Base-by-base conservation (phyloP, 441 rosid species). In the Gossypium davidsonii region DNA sequence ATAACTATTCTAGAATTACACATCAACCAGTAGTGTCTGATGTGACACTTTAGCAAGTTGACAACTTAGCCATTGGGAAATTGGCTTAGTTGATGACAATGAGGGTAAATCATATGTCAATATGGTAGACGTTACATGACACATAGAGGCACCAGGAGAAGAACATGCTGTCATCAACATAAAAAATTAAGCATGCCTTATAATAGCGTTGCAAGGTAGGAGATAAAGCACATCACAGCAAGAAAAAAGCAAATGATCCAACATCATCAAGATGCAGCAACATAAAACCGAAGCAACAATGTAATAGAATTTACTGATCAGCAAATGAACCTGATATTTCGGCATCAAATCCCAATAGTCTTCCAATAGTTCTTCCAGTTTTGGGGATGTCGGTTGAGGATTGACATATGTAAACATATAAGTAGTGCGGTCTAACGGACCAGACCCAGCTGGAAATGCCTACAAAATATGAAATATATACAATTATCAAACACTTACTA, bases 371-470 rank as follows among this genome's bases (percentile, higher is more conserved):
- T 91, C 96, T 84, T 94, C 99, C 73, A 94, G 72, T 79, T 85
- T 81, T 3, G 98, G 99, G 26, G 90, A 88, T 68, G 83, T 80
- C 14, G 93, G 86, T 84, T 89, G 93, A 61, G 99, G 98, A 81
- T 84, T 85, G 70, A 94, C 86, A 74, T 94, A 92, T 48, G 99
- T 89, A 86, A 94, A 92, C 99, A 94, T 92, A 78, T 94, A 94
- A 21, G 93, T 89, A 23, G 99, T 94, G 34, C 97, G 94, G 83
- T 94, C 98, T 46, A 78, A 31, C 42, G 93, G 93, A 64, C 94
- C 97, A 69, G 99, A 92, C 42, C 99, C 97, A 71, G 98, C 90
- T 6, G 99, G 98, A 87, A 92, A 94, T 79, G 99, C 98, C 99
- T 94, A 85, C 55, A 48, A 78, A 74, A 53, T 58, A 53, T 76